phyloP scores from a whole-genome alignment of 2,329 filamentous ascomycete genomes.

The Thielaviopsis cerberus region DNA sequence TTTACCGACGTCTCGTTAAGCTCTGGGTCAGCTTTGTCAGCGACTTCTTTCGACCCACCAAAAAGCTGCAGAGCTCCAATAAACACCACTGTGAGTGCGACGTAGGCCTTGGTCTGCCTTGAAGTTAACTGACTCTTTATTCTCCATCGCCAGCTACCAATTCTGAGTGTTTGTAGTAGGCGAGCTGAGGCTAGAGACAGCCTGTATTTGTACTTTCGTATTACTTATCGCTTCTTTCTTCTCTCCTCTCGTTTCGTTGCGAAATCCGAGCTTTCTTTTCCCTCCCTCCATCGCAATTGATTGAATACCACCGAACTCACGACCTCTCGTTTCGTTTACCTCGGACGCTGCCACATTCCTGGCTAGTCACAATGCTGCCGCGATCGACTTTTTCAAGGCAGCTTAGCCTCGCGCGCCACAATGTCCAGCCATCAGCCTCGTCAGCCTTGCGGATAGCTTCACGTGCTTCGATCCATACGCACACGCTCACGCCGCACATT shows the following conservation, averaged over 20 bases:
- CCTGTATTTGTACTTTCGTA: not conserved
- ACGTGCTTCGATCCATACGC: constrained; percentile 1
- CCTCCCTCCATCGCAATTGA: not conserved
- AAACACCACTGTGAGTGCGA: too few relatives aligned
- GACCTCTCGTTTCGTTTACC: not conserved
- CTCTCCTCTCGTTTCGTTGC: not conserved
- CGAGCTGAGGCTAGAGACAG: not conserved
- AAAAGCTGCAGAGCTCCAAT: not conserved
- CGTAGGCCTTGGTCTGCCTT: not conserved
- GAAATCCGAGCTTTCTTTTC: not conserved
- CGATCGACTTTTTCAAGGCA: constrained; percentile 6
- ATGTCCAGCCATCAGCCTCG: not conserved
- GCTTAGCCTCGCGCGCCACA: constrained; percentile 5
- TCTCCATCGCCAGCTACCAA: not conserved
- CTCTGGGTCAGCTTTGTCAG: constrained; percentile 14
- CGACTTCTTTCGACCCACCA: not conserved
- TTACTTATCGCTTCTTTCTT: not conserved
- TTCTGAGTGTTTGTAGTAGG: not conserved
- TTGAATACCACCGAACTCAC: not conserved
- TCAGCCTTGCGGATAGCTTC: constrained; percentile 4
- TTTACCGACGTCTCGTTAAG: not conserved
- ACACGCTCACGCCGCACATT: constrained; percentile 6
- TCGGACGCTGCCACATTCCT: not conserved
- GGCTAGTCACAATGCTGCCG: constrained; percentile 8
- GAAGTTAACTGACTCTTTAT: not conserved